A percentile compares a stretch with the other conserved stretches of the same genome.
These are phyloP conservation scores for Nicotiana otophora DNA, from an alignment of 257 asterid genomes.

Conservation along the genomic window DNA sequence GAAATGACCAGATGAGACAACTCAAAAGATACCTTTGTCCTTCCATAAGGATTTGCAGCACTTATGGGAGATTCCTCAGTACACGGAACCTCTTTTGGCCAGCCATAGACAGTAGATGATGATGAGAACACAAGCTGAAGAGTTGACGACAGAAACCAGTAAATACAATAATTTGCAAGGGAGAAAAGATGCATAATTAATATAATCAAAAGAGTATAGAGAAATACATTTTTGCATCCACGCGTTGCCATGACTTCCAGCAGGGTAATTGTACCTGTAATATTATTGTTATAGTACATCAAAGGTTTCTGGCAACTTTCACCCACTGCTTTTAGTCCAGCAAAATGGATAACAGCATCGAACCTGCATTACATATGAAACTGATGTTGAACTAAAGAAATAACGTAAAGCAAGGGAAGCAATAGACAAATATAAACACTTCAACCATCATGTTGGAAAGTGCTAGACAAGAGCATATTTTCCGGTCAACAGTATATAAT, in stretches of 20 bases:
- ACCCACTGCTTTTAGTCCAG: conserved; percentile 98
- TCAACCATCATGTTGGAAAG: not conserved
- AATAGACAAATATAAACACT: not conserved
- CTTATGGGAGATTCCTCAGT: conserved; percentile 71
- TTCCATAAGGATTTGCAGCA: conserved; percentile 88
- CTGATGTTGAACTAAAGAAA: not conserved
- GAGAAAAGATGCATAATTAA: not conserved
- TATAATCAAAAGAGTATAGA: conserved; percentile 1
- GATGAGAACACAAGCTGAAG: conserved; percentile 98
- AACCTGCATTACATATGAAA: conserved; percentile 41
- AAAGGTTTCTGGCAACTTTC: conserved; percentile 93
- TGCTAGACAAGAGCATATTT: not conserved
- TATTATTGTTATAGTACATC: conserved; percentile 76
- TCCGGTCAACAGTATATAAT: not conserved
- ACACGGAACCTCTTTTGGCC: conserved; percentile 96
- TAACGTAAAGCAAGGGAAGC: not conserved
- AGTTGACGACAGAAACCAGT: conserved; percentile 12
- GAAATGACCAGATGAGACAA: not conserved
- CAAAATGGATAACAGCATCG: conserved; percentile 95
- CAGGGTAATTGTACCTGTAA: conserved; percentile 70
- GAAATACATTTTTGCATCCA: conserved; percentile 76
- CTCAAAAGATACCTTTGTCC: conserved; percentile 68
- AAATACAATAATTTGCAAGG: not conserved
- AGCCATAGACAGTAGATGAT: conserved; percentile 96
- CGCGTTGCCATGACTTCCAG: conserved; percentile 94